These are phyloP conservation scores for Geoglossum glabrum DNA, from an alignment of 495 filamentous ascomycete species.

Conservation along the genomic window DNA sequence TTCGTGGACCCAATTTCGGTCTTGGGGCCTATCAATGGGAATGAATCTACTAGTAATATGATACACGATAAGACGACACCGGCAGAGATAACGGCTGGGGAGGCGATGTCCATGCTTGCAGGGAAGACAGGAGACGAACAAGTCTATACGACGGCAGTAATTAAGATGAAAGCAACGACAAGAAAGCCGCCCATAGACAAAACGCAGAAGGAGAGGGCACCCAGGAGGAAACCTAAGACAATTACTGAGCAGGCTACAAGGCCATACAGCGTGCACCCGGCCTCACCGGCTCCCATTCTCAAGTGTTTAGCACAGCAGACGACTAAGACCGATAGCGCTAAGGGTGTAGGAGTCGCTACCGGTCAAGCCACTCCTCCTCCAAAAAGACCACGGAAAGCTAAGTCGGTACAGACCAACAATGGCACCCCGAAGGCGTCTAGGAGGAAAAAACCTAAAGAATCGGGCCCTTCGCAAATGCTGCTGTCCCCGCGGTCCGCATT, in stretches of 20 bases:
- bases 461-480: conserved; percentile 29
- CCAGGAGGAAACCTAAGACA: conserved; percentile 58
- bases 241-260: conserved; percentile 72
- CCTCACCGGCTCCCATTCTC: conserved; percentile 14
- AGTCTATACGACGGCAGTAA: neutral
- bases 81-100: neutral
- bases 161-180: conserved; percentile 9
- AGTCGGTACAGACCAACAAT: neutral
- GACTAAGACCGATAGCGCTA: neutral
- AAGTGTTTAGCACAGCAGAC: conserved; percentile 15
- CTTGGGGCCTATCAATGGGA: neutral
- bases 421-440: conserved; percentile 6
- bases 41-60: neutral
- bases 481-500: conserved; percentile 56
- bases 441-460: conserved; percentile 25
- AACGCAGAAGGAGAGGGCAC: conserved; percentile 22
- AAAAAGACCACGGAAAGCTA: conserved; percentile 6
- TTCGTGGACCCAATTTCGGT: neutral
- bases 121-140: neutral
- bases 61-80: neutral
- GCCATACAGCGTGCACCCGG: conserved; percentile 34
- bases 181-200: conserved; percentile 19
- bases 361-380: neutral
- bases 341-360: neutral
- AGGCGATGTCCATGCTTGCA: neutral